Base-by-base conservation (phyloP, 208 protist species). In the Leishmania arabica region DNA sequence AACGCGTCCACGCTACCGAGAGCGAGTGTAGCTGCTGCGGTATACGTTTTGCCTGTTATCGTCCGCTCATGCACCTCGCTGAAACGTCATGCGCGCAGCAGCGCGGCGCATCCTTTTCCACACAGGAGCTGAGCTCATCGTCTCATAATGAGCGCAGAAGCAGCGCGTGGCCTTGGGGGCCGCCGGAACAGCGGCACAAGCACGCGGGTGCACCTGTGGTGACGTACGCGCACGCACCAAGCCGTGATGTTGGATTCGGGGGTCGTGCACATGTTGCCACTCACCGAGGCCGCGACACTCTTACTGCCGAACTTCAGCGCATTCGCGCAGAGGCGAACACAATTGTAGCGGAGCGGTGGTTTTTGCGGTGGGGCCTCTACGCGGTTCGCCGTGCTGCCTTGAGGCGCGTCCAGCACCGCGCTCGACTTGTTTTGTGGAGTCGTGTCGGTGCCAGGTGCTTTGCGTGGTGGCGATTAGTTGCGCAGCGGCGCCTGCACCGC, bases 381-480 rank as follows among this genome's bases (percentile, higher is more conserved):
- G 82, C 77, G 56, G 77, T 85, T 5, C 82, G 82, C 37, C 72
- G 51, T 13, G 47, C 24, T 49, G 77, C 77, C 17, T 73, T 85
- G 27, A 56, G 54, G n/a, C 60, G 75, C 31, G 27, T 85, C n/a
- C 71, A 85, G 53, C 72, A 42, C 31, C 40, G 68, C 13, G 77
- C 77, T 7, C 64, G 15, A 2, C 31, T 34, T 5, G 27, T 58
- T 31, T 69, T 85, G 62, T 85, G 82, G 82, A 65, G 51, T 19
- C 77, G 82, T 7, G 70, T 85, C 3, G 77, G 82, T 45, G 62
- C 58, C 2, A 72, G 82, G 24, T 85, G 77, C 73, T 85, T 85
- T 70, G 70, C 77, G 54, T 85, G 82, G 82, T 85, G 82, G 82
- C 71, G 69, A 21, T 40, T 82, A 21, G 62, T 85, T n/a, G 79